Evolutionary conservation across 2,329 filamentous ascomycete species (phyloP), one percentile per base, ranked within the genome.

Genomic region (Sarocladiaceae sp.): DNA sequence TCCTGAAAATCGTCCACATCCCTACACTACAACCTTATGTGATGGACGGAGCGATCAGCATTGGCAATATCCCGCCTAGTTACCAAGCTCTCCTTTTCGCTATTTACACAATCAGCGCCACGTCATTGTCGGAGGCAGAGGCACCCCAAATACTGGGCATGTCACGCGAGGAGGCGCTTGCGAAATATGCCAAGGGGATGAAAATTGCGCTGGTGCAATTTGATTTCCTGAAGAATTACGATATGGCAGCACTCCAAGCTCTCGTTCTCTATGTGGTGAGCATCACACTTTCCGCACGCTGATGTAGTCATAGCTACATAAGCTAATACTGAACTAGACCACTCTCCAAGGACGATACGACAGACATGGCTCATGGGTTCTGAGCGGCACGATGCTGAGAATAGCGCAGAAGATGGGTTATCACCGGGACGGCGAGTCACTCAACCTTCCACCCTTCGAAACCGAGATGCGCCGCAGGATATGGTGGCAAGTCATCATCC

Each of bases 1-100:
- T 90, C 42, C 81, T 83, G 58, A 92, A 91, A 63, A 70, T 82
- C 42, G 82, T 90, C 22, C 88, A 93, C 62, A 78, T 86, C 1
- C 87, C 88, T 0, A 83, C 83, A 0, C 66, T 90, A 3, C 84
- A 90, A 60, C 77, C 79, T 2, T 77, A 79, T 42, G 71, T 91
- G 7, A 75, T 87, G 33, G 79, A 87, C 53, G 84, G 84, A 2
- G 79, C 77, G 1, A 75, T 75, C 15, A 76, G 81, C 55, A 70
- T 84, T 18, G 68, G 71, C 12, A 75, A 72, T 37, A 66, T 89
- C 2, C 76, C 77, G 0, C 73, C 78, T 36, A 80, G 80, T 51
- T 67, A 82, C 22, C 82, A 87, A 63, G 80, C 83, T 0, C 71
- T 86, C 3, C 64, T 86, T 50, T 86, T 86, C 55, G 71, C 80